These are phyloP conservation scores for Aspergillus proliferans DNA, from an alignment of 2,329 filamentous ascomycete genomes.

Conservation along the genomic window DNA sequence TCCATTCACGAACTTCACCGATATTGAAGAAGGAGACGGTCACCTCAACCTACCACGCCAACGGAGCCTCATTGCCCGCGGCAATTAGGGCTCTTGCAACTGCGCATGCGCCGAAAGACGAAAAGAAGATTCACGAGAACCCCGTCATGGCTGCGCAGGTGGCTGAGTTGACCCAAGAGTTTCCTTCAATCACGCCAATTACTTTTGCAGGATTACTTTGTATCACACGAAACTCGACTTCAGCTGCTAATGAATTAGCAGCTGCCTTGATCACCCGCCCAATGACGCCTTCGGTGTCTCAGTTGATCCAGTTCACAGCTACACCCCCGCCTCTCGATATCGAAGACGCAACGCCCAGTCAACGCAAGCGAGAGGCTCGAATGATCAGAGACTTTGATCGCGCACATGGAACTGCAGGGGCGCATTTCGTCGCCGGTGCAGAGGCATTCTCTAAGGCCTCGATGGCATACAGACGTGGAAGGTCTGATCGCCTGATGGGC, in stretches of 20 bases:
- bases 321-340: conserved; percentile 16
- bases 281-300: conserved; percentile 20
- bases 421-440: conserved; percentile 43
- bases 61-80: conserved; percentile 49
- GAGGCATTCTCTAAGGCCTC: conserved; percentile 54
- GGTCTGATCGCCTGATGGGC: conserved; percentile 66
- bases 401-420: conserved; percentile 34
- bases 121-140: conserved; percentile 35
- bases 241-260: conserved; percentile 55
- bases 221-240: conserved; percentile 52
- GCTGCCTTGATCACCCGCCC: conserved; percentile 44
- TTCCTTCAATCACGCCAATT: conserved; percentile 44
- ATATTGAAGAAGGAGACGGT: conserved; percentile 43
- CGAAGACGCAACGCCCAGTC: conserved; percentile 17
- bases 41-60: conserved; percentile 53
- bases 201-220: conserved; percentile 50
- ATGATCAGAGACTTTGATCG: conserved; percentile 17
- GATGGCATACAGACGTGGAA: conserved; percentile 53
- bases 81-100: conserved; percentile 53
- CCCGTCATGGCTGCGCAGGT: conserved; percentile 44
- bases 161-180: conserved; percentile 50
- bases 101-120: conserved; percentile 36
- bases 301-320: conserved; percentile 41
- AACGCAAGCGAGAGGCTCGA: conserved; percentile 3
- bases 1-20: conserved; percentile 47